Percentiles rank a stretch among this genome's conserved stretches.
These are phyloP conservation scores for Talaromyces wortmannii DNA, from an alignment of 495 filamentous ascomycete genomes.

Conservation along the genomic window DNA sequence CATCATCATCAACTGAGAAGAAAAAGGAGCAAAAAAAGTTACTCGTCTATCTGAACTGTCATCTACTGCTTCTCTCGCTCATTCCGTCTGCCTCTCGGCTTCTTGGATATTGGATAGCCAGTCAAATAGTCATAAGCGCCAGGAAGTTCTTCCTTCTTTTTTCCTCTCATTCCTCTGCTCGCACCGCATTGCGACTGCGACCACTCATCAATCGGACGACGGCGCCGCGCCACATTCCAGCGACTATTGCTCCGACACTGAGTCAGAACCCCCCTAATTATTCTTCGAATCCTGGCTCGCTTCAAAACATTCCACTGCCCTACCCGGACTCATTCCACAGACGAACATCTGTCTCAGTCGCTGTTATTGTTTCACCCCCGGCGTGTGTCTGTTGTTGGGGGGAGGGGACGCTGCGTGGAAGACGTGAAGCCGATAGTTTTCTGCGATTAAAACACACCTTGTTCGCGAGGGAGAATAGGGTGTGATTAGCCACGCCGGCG, in stretches of 20 bases:
- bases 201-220: neutral
- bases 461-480: too few relatives aligned
- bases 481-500: neutral
- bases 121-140: neutral
- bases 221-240: neutral
- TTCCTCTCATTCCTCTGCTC: neutral
- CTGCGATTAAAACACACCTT: too few relatives aligned
- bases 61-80: neutral
- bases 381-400: neutral
- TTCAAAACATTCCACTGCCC: neutral
- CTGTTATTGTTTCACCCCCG: neutral
- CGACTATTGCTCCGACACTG: neutral
- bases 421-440: too few relatives aligned
- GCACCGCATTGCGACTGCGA: neutral
- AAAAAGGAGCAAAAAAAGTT: too few relatives aligned
- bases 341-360: neutral
- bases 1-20: neutral
- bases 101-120: neutral
- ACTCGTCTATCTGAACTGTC: too few relatives aligned
- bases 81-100: neutral
- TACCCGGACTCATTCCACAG: neutral
- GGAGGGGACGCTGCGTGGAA: neutral
- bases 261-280: neutral
- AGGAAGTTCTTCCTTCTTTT: neutral
- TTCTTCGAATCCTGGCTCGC: neutral